Conservation (phyloP, 306 rosid genomes). For the Fagus sylvatica region DNA sequence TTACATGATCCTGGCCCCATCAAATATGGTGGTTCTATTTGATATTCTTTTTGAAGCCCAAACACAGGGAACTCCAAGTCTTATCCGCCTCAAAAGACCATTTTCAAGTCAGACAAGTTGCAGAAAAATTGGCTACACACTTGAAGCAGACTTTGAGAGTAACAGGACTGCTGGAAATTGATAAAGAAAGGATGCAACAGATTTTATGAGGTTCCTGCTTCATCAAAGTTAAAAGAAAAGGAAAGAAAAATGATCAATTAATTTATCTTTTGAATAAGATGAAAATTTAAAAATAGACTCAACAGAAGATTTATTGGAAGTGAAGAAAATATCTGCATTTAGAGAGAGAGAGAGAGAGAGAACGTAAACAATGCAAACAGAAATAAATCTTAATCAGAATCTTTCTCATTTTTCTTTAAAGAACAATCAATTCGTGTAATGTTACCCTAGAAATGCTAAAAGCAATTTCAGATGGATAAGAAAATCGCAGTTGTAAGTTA, state of each 20-base stretch:
- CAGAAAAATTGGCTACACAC: conserved; percentile 16
- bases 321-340: neutral
- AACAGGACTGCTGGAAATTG: conserved; percentile 26
- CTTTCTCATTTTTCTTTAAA: too few species aligned
- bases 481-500: too few species aligned
- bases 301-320: neutral
- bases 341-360: neutral
- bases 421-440: too few species aligned
- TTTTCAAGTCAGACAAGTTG: neutral
- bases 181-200: conserved; percentile 27
- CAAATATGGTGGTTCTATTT: neutral
- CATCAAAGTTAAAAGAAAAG: conserved; percentile 15
- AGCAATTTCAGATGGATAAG: too few species aligned
- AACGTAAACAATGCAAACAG: neutral
- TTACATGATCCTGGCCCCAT: neutral
- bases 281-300: neutral
- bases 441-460: too few species aligned
- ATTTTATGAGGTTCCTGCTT: conserved; percentile 36
- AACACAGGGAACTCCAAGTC: neutral
- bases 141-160: conserved; percentile 24
- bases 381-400: neutral
- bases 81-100: neutral
- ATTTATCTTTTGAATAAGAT: neutral
- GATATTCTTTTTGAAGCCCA: neutral
- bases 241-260: conserved; percentile 19